Evolutionary conservation across 2,329 filamentous ascomycete species (phyloP).

Genomic region (Pseudophaeomoniella oleicola): DNA sequence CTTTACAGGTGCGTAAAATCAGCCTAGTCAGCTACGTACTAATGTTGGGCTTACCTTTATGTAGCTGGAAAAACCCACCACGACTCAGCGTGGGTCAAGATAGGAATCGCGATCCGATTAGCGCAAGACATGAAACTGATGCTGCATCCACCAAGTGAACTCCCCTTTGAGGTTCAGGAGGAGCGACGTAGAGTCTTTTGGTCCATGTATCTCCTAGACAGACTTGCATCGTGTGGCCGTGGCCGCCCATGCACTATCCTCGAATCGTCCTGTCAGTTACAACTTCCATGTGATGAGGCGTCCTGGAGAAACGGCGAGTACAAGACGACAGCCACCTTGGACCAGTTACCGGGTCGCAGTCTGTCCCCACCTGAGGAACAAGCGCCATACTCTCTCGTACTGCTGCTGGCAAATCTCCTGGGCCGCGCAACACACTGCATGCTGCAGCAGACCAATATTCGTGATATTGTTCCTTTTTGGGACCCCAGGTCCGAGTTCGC

Average conservation of each 20-base stretch:
- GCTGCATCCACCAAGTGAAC: conserved; percentile 9
- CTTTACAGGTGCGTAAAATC: conserved; percentile 22
- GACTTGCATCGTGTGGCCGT: conserved; percentile 15
- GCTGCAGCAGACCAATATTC: conserved; percentile 4
- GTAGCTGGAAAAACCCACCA: conserved; percentile 16
- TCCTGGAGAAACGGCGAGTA: conserved; percentile 3
- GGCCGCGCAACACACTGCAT: conserved; percentile 5
- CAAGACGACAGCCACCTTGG: conserved; percentile 2
- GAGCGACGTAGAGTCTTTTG: conserved; percentile 16
- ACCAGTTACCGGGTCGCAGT: conserved; percentile 4
- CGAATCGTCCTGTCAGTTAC: conserved; percentile 9
- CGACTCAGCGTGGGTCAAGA: conserved; percentile 25
- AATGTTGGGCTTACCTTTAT: conserved; percentile 2
- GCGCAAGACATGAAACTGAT: conserved; percentile 32
- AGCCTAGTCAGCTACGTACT: background rate
- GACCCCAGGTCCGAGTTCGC: conserved; percentile 5
- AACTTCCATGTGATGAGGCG: conserved; percentile 8
- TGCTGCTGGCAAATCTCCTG: conserved; percentile 5
- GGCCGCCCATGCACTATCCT: conserved; percentile 6
- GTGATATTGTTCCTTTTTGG: conserved; percentile 2
- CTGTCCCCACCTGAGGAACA: background rate
- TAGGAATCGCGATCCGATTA: conserved; percentile 39
- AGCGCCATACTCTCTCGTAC: conserved; percentile 4
- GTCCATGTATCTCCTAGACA: conserved; percentile 18
- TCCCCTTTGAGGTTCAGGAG: conserved; percentile 13